These are phyloP conservation scores for Dentipellis fragilis DNA, from an alignment of 768 basidiomycete genomes.

Conservation along the genomic window DNA sequence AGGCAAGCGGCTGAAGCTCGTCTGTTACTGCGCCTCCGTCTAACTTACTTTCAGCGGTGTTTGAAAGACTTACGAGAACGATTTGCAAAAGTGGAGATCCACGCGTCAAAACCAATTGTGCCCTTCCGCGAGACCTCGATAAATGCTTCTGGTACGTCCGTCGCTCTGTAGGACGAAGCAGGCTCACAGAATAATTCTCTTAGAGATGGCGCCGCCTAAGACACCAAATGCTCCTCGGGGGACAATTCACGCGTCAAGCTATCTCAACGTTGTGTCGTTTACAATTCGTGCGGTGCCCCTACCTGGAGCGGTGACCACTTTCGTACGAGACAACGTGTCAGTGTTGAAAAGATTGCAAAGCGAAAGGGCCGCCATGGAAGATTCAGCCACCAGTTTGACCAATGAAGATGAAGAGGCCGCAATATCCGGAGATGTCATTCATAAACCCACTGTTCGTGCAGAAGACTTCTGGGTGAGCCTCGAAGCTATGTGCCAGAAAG, in stretches of 20 bases:
- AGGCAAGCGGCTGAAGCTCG: constrained; percentile 39
- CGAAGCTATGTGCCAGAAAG: constrained; percentile 49
- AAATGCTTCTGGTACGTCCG: constrained; percentile 51
- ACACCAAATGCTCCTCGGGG: constrained; percentile 63
- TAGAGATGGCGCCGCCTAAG: constrained; percentile 86
- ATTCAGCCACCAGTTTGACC: constrained; percentile 20
- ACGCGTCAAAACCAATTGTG: constrained; percentile 90
- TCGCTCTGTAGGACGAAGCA: not conserved
- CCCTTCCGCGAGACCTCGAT: constrained; percentile 95
- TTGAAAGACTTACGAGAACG: constrained; percentile 92
- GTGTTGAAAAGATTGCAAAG: constrained; percentile 54
- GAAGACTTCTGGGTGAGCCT: constrained; percentile 79
- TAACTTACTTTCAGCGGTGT: constrained; percentile 54
- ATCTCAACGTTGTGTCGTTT: constrained; percentile 67
- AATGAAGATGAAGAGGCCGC: constrained; percentile 31
- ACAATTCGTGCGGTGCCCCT: constrained; percentile 77
- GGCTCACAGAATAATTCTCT: constrained; percentile 1
- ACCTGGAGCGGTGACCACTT: constrained; percentile 59
- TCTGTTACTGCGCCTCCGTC: not conserved
- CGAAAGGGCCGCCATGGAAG: constrained; percentile 23
- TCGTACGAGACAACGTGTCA: constrained; percentile 64
- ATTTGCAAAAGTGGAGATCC: constrained; percentile 88
- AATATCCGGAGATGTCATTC: constrained; percentile 47
- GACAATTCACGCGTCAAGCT: constrained; percentile 60
- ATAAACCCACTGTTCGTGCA: constrained; percentile 52